Conservation (phyloP, 805 yeast genomes). For the Metahyphopichia silvanorum region DNA sequence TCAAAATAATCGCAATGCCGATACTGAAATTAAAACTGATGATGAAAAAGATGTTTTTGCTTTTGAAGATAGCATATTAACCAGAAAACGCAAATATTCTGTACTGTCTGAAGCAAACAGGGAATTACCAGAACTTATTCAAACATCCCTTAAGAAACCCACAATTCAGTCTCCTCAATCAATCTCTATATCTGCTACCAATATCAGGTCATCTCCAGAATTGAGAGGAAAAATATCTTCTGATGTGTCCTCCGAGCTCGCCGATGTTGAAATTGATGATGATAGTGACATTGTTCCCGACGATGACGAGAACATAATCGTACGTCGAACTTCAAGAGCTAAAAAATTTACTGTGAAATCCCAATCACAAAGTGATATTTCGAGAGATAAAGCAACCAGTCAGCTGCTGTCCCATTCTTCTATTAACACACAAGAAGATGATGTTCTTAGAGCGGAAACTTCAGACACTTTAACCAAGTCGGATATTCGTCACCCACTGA, state of each 20-base stretch:
- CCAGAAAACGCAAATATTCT: too few relatives aligned
- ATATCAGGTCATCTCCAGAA: too few relatives aligned
- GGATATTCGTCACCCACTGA: conserved; percentile 14
- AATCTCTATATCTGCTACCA: too few relatives aligned
- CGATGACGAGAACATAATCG: conserved; percentile 3
- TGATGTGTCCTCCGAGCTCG: conserved; percentile 14
- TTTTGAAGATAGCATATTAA: conserved; percentile 1
- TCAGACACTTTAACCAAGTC: conserved; percentile 6
- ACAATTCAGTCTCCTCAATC: too few relatives aligned
- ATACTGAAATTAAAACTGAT: conserved; percentile 10
- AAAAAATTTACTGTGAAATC: conserved; percentile 11
- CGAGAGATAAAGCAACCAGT: neutral
- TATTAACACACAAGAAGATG: too few relatives aligned
- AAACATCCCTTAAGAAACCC: too few relatives aligned
- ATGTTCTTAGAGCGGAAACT: conserved; percentile 8
- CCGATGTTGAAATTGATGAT: conserved; percentile 15
- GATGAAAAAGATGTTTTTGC: conserved; percentile 10
- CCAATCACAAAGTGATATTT: conserved; percentile 9
- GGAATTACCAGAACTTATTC: too few relatives aligned
- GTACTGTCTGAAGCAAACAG: too few relatives aligned
- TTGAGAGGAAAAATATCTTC: neutral
- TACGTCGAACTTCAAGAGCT: conserved; percentile 6
- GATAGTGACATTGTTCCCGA: conserved; percentile 1
- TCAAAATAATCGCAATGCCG: conserved; percentile 9
- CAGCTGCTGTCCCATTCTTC: neutral